These are phyloP conservation scores for Amyloporia xantha DNA, from an alignment of 768 basidiomycete species.

Conservation along the genomic window DNA sequence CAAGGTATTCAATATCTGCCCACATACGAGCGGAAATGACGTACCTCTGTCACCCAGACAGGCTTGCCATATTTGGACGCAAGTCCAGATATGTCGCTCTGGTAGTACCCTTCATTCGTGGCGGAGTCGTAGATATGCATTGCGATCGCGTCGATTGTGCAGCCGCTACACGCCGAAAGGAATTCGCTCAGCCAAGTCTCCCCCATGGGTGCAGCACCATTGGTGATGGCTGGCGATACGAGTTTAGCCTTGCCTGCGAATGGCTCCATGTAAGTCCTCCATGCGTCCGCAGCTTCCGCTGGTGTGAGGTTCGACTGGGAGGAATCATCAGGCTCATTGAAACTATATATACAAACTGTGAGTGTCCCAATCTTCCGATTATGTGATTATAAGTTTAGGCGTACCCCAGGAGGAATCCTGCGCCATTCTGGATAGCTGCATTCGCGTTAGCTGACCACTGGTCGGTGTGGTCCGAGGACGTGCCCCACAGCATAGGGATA, in stretches of 20 bases:
- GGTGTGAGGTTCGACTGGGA: slow-evolving; percentile 25
- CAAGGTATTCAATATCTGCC: not conserved
- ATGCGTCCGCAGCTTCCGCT: slow-evolving; percentile 20
- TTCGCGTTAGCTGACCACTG: slow-evolving; percentile 21
- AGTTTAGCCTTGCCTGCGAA: slow-evolving; percentile 26
- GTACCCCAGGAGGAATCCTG: slow-evolving; percentile 20
- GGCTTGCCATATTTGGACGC: slow-evolving; percentile 23
- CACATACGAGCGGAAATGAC: not conserved
- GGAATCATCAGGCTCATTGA: slow-evolving; percentile 26
- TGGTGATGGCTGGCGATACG: slow-evolving; percentile 26
- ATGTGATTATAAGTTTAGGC: not conserved
- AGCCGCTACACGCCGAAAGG: slow-evolving; percentile 21
- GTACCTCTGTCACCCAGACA: slow-evolving; percentile 25
- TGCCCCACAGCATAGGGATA: slow-evolving; percentile 25
- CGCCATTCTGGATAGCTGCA: slow-evolving; percentile 22
- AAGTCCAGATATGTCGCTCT: slow-evolving; percentile 23
- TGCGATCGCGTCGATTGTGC: slow-evolving; percentile 24
- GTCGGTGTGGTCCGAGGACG: slow-evolving; percentile 11
- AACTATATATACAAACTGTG: slow-evolving; percentile 10
- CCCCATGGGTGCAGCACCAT: slow-evolving; percentile 26
- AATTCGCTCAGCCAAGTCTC: slow-evolving; percentile 25
- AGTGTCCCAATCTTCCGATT: not conserved
- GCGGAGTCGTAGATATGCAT: slow-evolving; percentile 27
- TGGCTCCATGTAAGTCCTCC: slow-evolving; percentile 26
- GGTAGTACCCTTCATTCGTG: slow-evolving; percentile 24